These are phyloP conservation scores for Pestalotiopsis sp. DNA, from an alignment of 2,329 filamentous ascomycete genomes.

Conservation along the genomic window DNA sequence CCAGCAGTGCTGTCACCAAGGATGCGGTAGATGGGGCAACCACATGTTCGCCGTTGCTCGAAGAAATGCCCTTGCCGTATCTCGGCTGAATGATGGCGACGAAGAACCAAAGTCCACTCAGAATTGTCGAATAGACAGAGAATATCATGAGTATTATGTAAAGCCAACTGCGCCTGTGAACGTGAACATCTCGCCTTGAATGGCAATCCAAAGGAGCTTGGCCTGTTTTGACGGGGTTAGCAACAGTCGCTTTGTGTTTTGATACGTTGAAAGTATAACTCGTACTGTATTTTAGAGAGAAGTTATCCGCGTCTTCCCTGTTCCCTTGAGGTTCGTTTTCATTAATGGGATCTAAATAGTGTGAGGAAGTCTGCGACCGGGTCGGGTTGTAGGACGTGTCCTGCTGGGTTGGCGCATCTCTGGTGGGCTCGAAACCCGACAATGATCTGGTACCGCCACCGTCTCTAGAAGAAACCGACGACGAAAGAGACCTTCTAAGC, in stretches of 20 bases:
- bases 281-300: slow-evolving; percentile 24
- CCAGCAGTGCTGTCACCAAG: slow-evolving; percentile 67
- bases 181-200: slow-evolving; percentile 30
- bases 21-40: slow-evolving; percentile 67
- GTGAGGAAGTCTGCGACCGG: slow-evolving; percentile 14
- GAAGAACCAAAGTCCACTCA: slow-evolving; percentile 68
- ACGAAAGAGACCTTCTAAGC: slow-evolving; percentile 21
- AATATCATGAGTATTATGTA: slow-evolving; percentile 47
- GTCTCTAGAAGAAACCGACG: slow-evolving; percentile 5
- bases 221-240: slow-evolving; percentile 18
- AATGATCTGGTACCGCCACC: background rate
- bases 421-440: background rate
- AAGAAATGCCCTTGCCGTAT: slow-evolving; percentile 61
- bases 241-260: background rate
- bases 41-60: slow-evolving; percentile 45
- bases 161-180: slow-evolving; percentile 46
- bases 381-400: slow-evolving; percentile 10
- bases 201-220: slow-evolving; percentile 29
- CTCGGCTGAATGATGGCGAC: slow-evolving; percentile 64
- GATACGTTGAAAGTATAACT: background rate
- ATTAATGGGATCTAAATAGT: slow-evolving; percentile 10
- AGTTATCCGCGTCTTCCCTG: slow-evolving; percentile 20
- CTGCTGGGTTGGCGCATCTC: background rate
- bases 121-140: slow-evolving; percentile 64
- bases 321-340: slow-evolving; percentile 18